Evolutionary conservation across 2,329 filamentous ascomycete species (phyloP), one percentile per base, ranked within the genome.

Genomic region (Pleurostoma richardsiae): DNA sequence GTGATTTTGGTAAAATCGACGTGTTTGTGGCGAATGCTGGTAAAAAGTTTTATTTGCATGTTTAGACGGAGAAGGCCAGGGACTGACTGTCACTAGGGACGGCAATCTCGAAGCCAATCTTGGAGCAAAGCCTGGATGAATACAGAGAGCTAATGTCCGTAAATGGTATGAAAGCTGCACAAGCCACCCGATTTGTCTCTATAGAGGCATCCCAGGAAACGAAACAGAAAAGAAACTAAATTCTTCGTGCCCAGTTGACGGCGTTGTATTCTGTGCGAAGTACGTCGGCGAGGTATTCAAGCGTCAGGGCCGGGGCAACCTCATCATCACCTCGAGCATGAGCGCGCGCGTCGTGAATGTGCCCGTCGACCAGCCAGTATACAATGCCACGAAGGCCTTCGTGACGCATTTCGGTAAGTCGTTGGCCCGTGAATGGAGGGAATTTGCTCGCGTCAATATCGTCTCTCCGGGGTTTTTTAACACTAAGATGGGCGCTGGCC

Each of bases 381-480:
- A 81, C 59, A 82, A 82, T 51, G 70, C 69, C 6, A 74, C 70
- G 30, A 81, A 82, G 56, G 77, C 78, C 1, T 77, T 70, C 29
- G 69, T 80, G 11, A 76, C 71, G 3, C 79, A 82, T 46, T 69
- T 82, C 4, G 75, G 74, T 42, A 79, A 78, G 57, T 73, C 67
- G 1, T 63, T 82, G 29, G 76, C 78, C 0, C 64, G 73, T 4
- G 77, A 82, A 52, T 81, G 49, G 49, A 41, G 49, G 19, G 49
- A 45, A 10, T 51, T 51, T 19, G 49, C 49, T 26, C 31, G 49
- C 29, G 49, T 51, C 7, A 51, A 51, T 31, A 41, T 51, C 6
- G 47, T 51, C 8, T 46, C 41, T 4, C 49, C 49, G 2, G 49
- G 49, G 3, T 81, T 76, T 59, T 76, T 80, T 53, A 69, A 78